Evolutionary conservation across 2,329 filamentous ascomycete species (phyloP).

Genomic region (Ascochyta fabae): DNA sequence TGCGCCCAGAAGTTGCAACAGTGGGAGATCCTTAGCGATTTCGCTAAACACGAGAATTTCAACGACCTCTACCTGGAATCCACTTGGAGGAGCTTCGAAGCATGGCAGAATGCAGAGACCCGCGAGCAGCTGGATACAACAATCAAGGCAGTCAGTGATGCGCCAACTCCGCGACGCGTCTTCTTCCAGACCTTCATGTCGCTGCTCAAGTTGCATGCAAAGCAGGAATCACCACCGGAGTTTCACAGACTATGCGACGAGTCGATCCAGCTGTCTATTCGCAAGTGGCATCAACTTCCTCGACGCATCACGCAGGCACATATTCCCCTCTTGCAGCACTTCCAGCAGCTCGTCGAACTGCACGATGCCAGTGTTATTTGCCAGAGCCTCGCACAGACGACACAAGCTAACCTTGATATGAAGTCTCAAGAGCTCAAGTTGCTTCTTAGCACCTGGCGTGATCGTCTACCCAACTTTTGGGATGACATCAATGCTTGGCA

Average conservation of each 20-base stretch:
- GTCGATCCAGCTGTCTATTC: conserved; percentile 93
- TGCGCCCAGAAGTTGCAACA: conserved; percentile 98
- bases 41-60: conserved; percentile 98
- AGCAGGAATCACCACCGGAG: conserved; percentile 78
- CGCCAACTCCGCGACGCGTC: conserved; percentile 87
- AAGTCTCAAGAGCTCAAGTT: conserved; percentile 97
- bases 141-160: conserved; percentile 97
- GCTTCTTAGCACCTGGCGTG: conserved; percentile 91
- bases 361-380: conserved; percentile 98
- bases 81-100: conserved; percentile 93
- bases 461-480: conserved; percentile 96
- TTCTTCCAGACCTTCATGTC: conserved; percentile 99
- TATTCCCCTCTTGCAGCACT: conserved; percentile 93
- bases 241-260: conserved; percentile 94
- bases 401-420: conserved; percentile 80
- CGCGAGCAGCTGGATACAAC: conserved; percentile 89
- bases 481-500: conserved; percentile 99
- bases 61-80: conserved; percentile 95
- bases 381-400: conserved; percentile 85
- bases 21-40: conserved; percentile 97
- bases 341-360: conserved; percentile 95
- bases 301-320: conserved; percentile 92
- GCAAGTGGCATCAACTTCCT: conserved; percentile 99
- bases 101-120: conserved; percentile 86
- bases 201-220: conserved; percentile 89